These are phyloP conservation scores for Trichoderma breve DNA, from an alignment of 2,329 filamentous ascomycete genomes.

Conservation along the genomic window DNA sequence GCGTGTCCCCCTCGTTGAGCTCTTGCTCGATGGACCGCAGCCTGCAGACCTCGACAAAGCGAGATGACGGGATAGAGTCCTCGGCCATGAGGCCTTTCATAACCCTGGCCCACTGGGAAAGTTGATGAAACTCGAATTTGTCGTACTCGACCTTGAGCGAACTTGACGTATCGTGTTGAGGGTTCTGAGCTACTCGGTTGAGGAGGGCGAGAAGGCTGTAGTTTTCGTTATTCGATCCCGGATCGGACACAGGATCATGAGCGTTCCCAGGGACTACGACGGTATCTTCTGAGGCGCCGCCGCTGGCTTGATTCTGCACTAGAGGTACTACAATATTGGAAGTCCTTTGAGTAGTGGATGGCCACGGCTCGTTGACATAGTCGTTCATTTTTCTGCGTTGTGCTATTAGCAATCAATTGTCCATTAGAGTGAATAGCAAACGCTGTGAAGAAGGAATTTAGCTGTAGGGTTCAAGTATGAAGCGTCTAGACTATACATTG, in stretches of 20 bases:
- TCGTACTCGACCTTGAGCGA: neutral
- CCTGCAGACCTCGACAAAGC: conserved; percentile 21
- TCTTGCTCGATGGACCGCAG: conserved; percentile 30
- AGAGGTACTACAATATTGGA: neutral
- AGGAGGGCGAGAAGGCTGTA: neutral
- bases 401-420: neutral
- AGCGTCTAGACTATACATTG: neutral
- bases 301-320: neutral
- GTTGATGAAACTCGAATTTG: neutral
- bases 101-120: conserved; percentile 1
- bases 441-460: neutral
- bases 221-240: neutral
- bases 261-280: neutral
- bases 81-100: conserved; percentile 1
- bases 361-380: neutral
- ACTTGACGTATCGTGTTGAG: neutral
- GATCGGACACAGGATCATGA: neutral
- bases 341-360: neutral
- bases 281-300: neutral
- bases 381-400: neutral
- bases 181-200: neutral
- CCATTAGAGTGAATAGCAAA: neutral
- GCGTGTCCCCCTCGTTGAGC: conserved; percentile 41
- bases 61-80: neutral
- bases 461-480: neutral